A percentile compares a stretch with the other conserved stretches of the same genome.
Evolutionary conservation across 1,284 basidiomycete genomes (phyloP).

Genomic region (Ustilago bromivora): DNA sequence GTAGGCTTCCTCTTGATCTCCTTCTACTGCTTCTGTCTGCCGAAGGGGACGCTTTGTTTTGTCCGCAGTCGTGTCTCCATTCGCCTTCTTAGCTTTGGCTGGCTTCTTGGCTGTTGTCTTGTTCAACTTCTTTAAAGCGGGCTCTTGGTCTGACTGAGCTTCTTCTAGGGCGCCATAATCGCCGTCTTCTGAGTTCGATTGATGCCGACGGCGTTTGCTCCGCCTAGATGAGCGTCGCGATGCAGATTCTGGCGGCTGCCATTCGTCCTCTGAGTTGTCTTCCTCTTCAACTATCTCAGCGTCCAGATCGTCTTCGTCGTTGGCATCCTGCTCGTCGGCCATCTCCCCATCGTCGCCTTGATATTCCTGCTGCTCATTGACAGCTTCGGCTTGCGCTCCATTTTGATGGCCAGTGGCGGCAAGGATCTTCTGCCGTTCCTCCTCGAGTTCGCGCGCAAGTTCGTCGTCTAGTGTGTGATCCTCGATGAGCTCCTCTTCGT

Average conservation of each 20-base stretch:
- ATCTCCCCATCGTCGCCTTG: not conserved
- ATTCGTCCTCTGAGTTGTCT: slow-evolving; percentile 47
- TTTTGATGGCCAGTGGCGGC: slow-evolving; percentile 6
- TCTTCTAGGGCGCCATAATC: not conserved
- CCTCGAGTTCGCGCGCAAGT: slow-evolving; percentile 32
- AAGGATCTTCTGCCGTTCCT: slow-evolving; percentile 36
- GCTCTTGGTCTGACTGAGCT: not conserved
- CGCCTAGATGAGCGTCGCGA: slow-evolving; percentile 5
- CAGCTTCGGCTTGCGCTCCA: not conserved
- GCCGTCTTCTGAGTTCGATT: slow-evolving; percentile 24
- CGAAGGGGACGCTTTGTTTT: slow-evolving; percentile 2
- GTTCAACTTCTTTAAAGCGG: slow-evolving; percentile 16
- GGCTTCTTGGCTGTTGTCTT: slow-evolving; percentile 6
- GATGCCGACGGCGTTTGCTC: slow-evolving; percentile 20
- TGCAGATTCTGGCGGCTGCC: slow-evolving; percentile 39
- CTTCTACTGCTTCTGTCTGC: slow-evolving; percentile 6
- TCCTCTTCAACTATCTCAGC: slow-evolving; percentile 11
- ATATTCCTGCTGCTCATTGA: slow-evolving; percentile 1
- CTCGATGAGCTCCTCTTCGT: not conserved
- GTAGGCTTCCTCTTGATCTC: slow-evolving; percentile 17
- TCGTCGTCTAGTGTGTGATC: slow-evolving; percentile 4
- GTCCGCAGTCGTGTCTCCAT: not conserved
- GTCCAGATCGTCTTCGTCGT: slow-evolving; percentile 3
- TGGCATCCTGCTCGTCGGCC: not conserved
- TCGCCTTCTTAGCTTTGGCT: slow-evolving; percentile 15